A percentile compares a stretch with the other conserved stretches of the same genome.
Conservation (phyloP, 1,284 basidiomycete genomes). For the Austroboletus niveus region DNA sequence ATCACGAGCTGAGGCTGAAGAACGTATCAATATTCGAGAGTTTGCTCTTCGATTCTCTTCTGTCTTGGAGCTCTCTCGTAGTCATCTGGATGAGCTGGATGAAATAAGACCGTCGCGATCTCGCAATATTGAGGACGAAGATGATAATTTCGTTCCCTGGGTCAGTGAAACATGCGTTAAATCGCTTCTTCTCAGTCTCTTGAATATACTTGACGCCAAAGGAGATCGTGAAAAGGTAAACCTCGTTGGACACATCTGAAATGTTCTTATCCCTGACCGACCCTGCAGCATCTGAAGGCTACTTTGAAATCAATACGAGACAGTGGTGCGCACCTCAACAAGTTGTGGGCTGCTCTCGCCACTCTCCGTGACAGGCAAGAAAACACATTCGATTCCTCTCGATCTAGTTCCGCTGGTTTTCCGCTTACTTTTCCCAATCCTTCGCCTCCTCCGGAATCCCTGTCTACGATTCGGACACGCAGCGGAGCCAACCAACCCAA, state of each 20-base stretch:
- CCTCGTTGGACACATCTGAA: constrained; percentile 22
- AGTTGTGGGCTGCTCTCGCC: constrained; percentile 57
- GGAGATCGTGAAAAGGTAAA: constrained; percentile 40
- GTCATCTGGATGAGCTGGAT: constrained; percentile 64
- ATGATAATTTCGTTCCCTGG: constrained; percentile 49
- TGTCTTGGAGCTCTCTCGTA: constrained; percentile 51
- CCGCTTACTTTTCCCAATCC: constrained; percentile 52
- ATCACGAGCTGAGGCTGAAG: constrained; percentile 46
- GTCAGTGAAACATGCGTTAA: constrained; percentile 62
- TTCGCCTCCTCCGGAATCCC: constrained; percentile 43
- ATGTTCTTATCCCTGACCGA: neutral
- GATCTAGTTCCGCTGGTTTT: constrained; percentile 15
- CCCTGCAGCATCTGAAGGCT: constrained; percentile 41
- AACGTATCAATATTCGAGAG: constrained; percentile 69
- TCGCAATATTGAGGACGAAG: constrained; percentile 38
- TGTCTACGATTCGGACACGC: constrained; percentile 27
- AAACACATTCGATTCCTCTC: constrained; percentile 17
- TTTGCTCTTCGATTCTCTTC: constrained; percentile 64
- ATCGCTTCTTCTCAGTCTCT: constrained; percentile 55
- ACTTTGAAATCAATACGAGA: constrained; percentile 51
- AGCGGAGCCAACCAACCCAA: constrained; percentile 35
- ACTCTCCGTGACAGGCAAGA: constrained; percentile 42
- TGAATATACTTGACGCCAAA: constrained; percentile 50
- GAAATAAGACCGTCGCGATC: constrained; percentile 45
- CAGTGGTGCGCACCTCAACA: constrained; percentile 53